Base-by-base conservation (phyloP, 768 basidiomycete species). In the Pisolithus sp. region DNA sequence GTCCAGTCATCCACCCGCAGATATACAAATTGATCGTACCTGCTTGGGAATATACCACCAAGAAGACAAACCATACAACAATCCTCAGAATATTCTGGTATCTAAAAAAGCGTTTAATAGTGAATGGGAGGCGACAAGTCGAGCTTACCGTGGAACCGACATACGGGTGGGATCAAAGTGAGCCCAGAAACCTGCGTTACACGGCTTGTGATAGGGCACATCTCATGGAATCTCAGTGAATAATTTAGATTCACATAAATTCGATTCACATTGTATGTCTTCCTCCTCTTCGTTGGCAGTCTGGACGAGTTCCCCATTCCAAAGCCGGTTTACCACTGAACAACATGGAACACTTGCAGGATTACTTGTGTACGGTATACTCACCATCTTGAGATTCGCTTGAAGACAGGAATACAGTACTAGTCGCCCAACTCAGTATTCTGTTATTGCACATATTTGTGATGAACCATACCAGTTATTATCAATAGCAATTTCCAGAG, bases 401-500 rank as follows among this genome's bases (percentile, higher is more conserved):
- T 0, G 90, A 93, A 9, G 91, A 91, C 39, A 94, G 67, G 65
- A 94, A 93, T 58, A 89, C 87, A 6, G 82, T 78, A 57, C 89
- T 91, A 48, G 6, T 50, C 15, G 52, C 9, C 21, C 21, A 18
- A 31, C 47, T 42, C 49, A 45, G 50, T 10, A 30, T 30, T 30
- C 55, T 23, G 50, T 17, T 18, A 52, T 53, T 17, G 15, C 28
- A 26, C 12, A 39, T 2, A 44, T 28, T n/a, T 18, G 8, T 41
- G 8, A 9, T 15, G 42, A 45, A 51, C 41, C 62, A 37, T 57
- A 92, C 90, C 92, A 91, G 59, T 92, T 82, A 49, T 89, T 81
- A 66, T 97, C 94, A 54, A 95, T 89, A n/a, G 94, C 93, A 66
- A 85, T 72, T 65, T 97, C 94, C 40, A 96, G 72, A 7, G 87